Conservation (phyloP, 495 filamentous ascomycete species). For the Staphylotrichum longicolle region DNA sequence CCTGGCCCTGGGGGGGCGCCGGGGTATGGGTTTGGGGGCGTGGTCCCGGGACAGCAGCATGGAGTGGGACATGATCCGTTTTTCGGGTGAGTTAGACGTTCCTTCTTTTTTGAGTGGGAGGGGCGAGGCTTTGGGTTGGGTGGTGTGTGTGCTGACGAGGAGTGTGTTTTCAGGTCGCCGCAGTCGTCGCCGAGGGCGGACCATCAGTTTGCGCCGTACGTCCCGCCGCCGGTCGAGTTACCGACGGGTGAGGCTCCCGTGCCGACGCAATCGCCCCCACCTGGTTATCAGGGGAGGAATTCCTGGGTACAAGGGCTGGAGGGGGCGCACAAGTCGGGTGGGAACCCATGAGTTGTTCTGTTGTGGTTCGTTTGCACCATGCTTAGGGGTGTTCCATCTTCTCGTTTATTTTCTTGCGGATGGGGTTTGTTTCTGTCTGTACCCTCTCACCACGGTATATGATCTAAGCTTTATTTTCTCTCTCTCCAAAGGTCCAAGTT, state of each 20-base stretch:
- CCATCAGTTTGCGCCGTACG: not conserved
- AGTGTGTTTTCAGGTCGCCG: not conserved
- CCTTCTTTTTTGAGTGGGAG: not conserved
- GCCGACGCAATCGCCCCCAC: constrained; percentile 21
- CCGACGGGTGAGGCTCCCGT: not conserved
- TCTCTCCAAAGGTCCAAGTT: not conserved
- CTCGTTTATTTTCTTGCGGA: not conserved
- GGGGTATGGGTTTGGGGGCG: constrained; percentile 9
- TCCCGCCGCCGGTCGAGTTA: constrained; percentile 13
- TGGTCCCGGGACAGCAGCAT: not conserved
- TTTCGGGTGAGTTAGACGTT: constrained; percentile 1
- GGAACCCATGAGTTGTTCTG: not conserved
- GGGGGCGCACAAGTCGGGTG: constrained; percentile 8
- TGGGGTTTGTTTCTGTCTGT: not conserved
- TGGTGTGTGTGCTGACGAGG: not conserved
- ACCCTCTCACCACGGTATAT: not conserved
- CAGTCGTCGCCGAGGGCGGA: not conserved
- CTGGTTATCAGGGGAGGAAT: constrained; percentile 20
- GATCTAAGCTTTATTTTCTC: not conserved
- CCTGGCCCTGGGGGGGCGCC: not conserved
- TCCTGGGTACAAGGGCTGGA: constrained; percentile 17
- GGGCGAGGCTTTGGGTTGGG: not conserved
- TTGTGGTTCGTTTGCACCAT: not conserved
- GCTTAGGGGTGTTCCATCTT: no score
- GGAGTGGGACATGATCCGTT: not conserved